phyloP scores from a whole-genome alignment of 2,329 filamentous ascomycete species.

The Zymoseptoria crescenta region DNA sequence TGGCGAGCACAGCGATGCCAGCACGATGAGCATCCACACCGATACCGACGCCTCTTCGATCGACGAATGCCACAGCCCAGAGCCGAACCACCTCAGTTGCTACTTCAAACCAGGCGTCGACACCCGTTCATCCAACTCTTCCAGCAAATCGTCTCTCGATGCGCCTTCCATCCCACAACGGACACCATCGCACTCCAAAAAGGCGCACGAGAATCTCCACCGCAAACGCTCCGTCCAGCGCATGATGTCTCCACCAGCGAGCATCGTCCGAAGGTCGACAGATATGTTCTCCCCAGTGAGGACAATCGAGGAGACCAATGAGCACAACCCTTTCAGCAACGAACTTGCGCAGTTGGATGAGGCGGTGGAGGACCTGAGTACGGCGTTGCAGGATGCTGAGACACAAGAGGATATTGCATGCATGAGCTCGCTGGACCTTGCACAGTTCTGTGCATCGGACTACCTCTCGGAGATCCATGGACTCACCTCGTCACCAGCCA shows the following conservation, averaged over 20 bases:
- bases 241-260: constrained; percentile 37
- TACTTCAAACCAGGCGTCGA: constrained; percentile 49
- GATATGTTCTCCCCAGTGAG: constrained; percentile 34
- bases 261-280: constrained; percentile 42
- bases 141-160: constrained; percentile 38
- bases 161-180: constrained; percentile 67
- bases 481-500: constrained; percentile 42
- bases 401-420: constrained; percentile 67
- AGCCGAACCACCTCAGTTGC: constrained; percentile 48
- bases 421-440: constrained; percentile 61
- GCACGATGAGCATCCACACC: constrained; percentile 46
- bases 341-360: constrained; percentile 91
- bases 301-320: constrained; percentile 35
- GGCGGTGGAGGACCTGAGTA: constrained; percentile 77
- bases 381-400: constrained; percentile 49
- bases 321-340: constrained; percentile 67
- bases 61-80: constrained; percentile 36
- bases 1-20: constrained; percentile 65
- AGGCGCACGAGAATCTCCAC: constrained; percentile 67
- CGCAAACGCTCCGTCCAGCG: constrained; percentile 55
- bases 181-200: constrained; percentile 81
- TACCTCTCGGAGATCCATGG: constrained; percentile 75
- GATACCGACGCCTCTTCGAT: constrained; percentile 57
- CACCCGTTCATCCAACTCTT: constrained; percentile 52
- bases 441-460: constrained; percentile 68